phyloP scores from a whole-genome alignment of 2,329 filamentous ascomycete genomes.

The Xenosphaeropsis pyriputrescens region DNA sequence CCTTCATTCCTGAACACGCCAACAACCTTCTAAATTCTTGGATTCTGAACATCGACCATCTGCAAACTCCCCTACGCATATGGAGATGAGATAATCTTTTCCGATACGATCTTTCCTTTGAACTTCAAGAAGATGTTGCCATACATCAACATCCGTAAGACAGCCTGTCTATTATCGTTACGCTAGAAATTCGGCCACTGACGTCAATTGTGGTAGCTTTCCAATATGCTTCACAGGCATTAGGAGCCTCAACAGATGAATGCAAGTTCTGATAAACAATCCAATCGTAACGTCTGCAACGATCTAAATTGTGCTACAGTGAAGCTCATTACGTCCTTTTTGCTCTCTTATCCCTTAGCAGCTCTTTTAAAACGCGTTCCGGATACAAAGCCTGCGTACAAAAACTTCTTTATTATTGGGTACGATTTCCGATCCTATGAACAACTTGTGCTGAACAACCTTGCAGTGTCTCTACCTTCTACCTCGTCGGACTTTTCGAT shows the following conservation, averaged over 20 bases:
- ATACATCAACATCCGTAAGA: slow-evolving; percentile 44
- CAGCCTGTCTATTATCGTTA: slow-evolving; percentile 1
- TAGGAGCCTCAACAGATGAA: slow-evolving; percentile 52
- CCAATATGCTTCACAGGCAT: slow-evolving; percentile 34
- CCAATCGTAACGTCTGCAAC: not conserved
- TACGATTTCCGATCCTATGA: slow-evolving; percentile 21
- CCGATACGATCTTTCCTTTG: too few species aligned
- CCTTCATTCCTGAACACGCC: too few species aligned
- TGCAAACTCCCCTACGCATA: too few species aligned
- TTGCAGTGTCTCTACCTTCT: slow-evolving; percentile 65
- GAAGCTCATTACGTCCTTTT: slow-evolving; percentile 81
- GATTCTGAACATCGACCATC: too few species aligned
- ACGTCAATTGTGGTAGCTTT: slow-evolving; percentile 34
- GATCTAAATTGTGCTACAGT: slow-evolving; percentile 34
- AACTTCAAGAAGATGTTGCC: slow-evolving; percentile 35
- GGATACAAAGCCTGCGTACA: slow-evolving; percentile 66
- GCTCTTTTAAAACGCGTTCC: slow-evolving; percentile 81
- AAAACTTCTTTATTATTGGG: slow-evolving; percentile 79
- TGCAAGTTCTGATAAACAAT: slow-evolving; percentile 23
- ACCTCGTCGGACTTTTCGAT: slow-evolving; percentile 84
- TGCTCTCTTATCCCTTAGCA: slow-evolving; percentile 85
- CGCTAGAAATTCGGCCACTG: slow-evolving; percentile 8
- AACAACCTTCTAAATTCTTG: too few species aligned
- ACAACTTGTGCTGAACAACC: not conserved
- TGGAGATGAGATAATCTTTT: too few species aligned